Base-by-base conservation (phyloP, 208 protist species). In the Balamuthia mandrillaris region DNA sequence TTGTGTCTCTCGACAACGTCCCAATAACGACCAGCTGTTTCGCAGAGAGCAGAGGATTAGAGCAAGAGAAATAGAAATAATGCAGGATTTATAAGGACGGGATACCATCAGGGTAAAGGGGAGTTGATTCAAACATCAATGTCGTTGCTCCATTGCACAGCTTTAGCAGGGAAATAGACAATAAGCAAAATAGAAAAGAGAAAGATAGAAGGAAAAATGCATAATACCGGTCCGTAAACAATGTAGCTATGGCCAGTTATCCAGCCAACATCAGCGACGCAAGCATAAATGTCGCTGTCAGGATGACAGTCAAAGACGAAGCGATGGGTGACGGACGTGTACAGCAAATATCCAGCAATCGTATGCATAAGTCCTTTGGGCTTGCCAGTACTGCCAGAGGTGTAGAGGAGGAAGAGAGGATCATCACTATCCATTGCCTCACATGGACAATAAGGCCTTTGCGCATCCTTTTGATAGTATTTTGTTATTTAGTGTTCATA, bases 141-240 rank as follows among this genome's bases (percentile, higher is more conserved):
- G 94, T 96, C 1, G 97, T 98, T 10, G 95, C 95, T 68, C 96
- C 95, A 91, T 98, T 96, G 45, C 93, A 75, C 51, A 99, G 93
- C n/a, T n/a, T n/a, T n/a, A n/a, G n/a, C n/a, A n/a, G n/a, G n/a
- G n/a, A n/a, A n/a, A n/a, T n/a, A n/a, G n/a, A n/a, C n/a, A n/a
- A n/a, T n/a, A n/a, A n/a, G n/a, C n/a, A n/a, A n/a, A n/a, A n/a
- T n/a, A n/a, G n/a, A n/a, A n/a, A n/a, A n/a, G n/a, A n/a, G n/a
- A n/a, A n/a, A n/a, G n/a, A n/a, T n/a, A n/a, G n/a, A n/a, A n/a
- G n/a, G n/a, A n/a, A n/a, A n/a, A n/a, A n/a, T n/a, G n/a, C n/a
- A n/a, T n/a, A n/a, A n/a, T n/a, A n/a, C n/a, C n/a, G 98, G 98
- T 65, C 98, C 98, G 88, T 99, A 99, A 4, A 96, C 93, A 47